phyloP scores from a whole-genome alignment of 1,284 basidiomycete species.

The Cryptococcus sp. region DNA sequence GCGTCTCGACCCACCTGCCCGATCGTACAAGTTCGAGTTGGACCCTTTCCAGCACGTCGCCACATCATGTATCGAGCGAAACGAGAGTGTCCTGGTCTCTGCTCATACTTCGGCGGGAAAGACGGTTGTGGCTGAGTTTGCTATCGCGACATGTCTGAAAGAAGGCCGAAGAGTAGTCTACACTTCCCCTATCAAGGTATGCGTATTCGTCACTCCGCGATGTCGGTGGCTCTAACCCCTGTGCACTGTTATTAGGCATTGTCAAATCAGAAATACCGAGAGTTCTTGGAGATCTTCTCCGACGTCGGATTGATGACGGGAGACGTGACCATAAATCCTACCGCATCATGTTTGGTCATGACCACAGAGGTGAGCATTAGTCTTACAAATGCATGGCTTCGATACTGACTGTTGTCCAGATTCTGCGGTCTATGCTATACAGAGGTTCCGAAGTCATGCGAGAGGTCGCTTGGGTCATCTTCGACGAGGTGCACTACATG shows the following conservation, averaged over 20 bases:
- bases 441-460: conserved; percentile 99
- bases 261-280: conserved; percentile 98
- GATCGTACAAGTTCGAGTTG: conserved; percentile 92
- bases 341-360: conserved; percentile 97
- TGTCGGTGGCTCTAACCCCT: conserved; percentile 9
- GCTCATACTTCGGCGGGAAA: conserved; percentile 98
- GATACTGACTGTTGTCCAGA: conserved; percentile 59
- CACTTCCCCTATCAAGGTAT: conserved; percentile 98
- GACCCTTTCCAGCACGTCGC: conserved; percentile 98
- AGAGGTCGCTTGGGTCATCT: conserved; percentile 99
- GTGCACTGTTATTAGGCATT: conserved; percentile 66
- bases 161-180: conserved; percentile 90
- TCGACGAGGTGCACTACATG: conserved; percentile 99
- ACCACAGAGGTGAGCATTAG: conserved; percentile 80
- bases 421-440: conserved; percentile 98
- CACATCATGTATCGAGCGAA: conserved; percentile 91
- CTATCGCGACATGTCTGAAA: conserved; percentile 94
- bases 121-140: conserved; percentile 98
- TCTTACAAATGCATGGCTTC: background rate
- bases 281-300: conserved; percentile 94
- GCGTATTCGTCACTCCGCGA: conserved; percentile 34
- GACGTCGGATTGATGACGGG: conserved; percentile 99
- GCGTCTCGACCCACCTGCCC: conserved; percentile 85
- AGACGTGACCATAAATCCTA: conserved; percentile 99
- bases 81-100: conserved; percentile 97